phyloP scores from a whole-genome alignment of 2,329 filamentous ascomycete species.

The Aureobasidium leucospermi region DNA sequence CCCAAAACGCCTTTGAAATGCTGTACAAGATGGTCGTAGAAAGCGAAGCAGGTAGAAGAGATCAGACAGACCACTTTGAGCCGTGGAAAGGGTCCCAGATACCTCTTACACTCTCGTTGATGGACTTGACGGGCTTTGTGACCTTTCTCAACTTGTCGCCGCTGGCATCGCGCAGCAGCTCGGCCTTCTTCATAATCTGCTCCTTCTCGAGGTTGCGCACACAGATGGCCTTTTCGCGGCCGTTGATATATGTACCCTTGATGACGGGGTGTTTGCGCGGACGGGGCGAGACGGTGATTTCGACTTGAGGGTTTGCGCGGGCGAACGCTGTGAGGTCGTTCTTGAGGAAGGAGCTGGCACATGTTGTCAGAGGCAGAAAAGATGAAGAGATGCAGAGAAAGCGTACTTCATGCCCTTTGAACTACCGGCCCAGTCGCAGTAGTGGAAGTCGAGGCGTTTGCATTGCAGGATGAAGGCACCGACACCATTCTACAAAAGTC shows the following conservation, averaged over 20 bases:
- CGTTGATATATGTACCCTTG: conserved; percentile 87
- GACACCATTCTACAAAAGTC: conserved; percentile 69
- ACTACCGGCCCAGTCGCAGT: conserved; percentile 93
- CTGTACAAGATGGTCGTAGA: conserved; percentile 12
- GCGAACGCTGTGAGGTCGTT: conserved; percentile 71
- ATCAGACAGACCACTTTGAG: conserved; percentile 43
- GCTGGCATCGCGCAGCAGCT: conserved; percentile 64
- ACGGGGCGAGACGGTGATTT: conserved; percentile 84
- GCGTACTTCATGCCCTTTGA: conserved; percentile 89
- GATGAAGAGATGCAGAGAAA: conserved; percentile 1
- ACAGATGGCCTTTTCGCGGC: conserved; percentile 75
- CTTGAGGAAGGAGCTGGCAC: conserved; percentile 68
- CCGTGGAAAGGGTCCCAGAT: conserved; percentile 60
- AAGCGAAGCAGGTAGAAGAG: background rate
- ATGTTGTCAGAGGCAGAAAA: background rate
- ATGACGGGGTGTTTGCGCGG: conserved; percentile 87
- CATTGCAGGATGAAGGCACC: conserved; percentile 96
- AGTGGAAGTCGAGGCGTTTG: conserved; percentile 88
- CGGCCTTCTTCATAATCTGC: conserved; percentile 73
- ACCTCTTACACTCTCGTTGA: conserved; percentile 58
- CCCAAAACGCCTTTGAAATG: conserved; percentile 12
- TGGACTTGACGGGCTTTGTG: conserved; percentile 52
- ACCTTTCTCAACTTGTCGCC: conserved; percentile 63
- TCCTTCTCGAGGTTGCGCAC: conserved; percentile 77
- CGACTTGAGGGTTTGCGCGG: conserved; percentile 72